Evolutionary conservation across 2,329 filamentous ascomycete species (phyloP), one percentile per base, ranked within the genome.

Genomic region (Aspergillus sp.): DNA sequence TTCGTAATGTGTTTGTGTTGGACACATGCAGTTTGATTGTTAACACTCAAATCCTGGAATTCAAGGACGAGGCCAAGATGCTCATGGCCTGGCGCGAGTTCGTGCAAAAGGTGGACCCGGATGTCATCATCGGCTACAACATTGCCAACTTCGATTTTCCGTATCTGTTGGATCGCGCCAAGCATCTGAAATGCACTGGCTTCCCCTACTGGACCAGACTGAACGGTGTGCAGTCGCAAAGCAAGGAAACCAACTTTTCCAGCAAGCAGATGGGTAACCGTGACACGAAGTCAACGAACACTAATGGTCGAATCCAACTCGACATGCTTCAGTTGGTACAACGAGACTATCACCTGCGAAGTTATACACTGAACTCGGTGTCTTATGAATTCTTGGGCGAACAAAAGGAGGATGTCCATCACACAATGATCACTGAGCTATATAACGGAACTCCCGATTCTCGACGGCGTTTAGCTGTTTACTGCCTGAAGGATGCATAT

Each of bases 141-240:
- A 99, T 96, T 79, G 82, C 91, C 73, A 99, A 99, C 79, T 99
- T 99, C 78, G 95, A 99, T 81, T 98, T 99, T 65, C 94, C 94
- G 0, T 99, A 99, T 73, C 85, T 99, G 0, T 83, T 99, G 10
- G 91, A 97, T 58, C 87, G 95, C 49, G 95, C 93, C 9, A 91
- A 85, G 66, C 88, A 96, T 72, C 82, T 99, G 28, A 96, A 95
- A 70, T 87, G 92, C 39, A 76, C 76, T 1, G 85, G 85, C 0
- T 99, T 99, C 67, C 90, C 95, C 6, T 94, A 90, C 75, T 97
- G 91, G 91, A 89, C 92, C 21, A 87, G 95, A 63, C 77, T 97
- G 21, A 90, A 87, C 52, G 88, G 85, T 54, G 80, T 89, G 3
- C 84, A 82, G 62, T 96, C 94, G 0, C 84, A 85, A 48, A 83